phyloP scores from a whole-genome alignment of 768 basidiomycete genomes.

The Lactarius tabidus region DNA sequence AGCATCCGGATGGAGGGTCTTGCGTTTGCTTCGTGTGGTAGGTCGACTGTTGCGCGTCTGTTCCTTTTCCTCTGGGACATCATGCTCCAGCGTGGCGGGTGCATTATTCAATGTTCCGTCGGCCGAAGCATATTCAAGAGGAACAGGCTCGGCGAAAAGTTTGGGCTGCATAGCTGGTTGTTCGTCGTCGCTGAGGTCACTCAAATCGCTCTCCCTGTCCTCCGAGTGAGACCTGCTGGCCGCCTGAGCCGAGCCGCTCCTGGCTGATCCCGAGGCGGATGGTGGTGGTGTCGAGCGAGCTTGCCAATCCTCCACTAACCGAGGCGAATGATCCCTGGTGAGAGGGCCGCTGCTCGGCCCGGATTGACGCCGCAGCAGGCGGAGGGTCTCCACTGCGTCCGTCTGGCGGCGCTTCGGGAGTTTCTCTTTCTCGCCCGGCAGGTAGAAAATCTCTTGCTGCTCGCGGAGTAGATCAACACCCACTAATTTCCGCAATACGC shows the following conservation, averaged over 20 bases:
- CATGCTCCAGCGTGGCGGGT: not conserved
- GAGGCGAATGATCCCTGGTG: conserved; percentile 15
- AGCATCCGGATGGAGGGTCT: conserved; percentile 21
- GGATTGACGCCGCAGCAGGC: conserved; percentile 20
- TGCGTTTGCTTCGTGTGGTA: conserved; percentile 23
- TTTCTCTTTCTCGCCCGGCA: conserved; percentile 48
- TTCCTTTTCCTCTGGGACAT: not conserved
- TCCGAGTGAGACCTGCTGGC: not conserved
- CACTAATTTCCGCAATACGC: conserved; percentile 55
- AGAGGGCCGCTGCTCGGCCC: conserved; percentile 8
- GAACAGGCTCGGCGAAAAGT: not conserved
- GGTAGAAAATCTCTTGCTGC: conserved; percentile 59
- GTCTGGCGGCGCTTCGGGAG: conserved; percentile 21
- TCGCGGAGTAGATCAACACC: conserved; percentile 63
- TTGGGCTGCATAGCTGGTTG: conserved; percentile 14
- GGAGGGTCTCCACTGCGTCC: conserved; percentile 14
- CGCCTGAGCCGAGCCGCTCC: conserved; percentile 1
- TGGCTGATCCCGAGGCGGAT: conserved; percentile 12
- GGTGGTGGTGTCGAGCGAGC: conserved; percentile 4
- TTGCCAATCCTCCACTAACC: conserved; percentile 8
- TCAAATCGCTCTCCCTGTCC: conserved; percentile 7
- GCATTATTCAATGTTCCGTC: not conserved
- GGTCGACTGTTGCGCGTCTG: not conserved
- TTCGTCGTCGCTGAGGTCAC: conserved; percentile 10
- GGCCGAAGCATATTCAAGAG: not conserved